These are phyloP conservation scores for Cornus kousa DNA, from an alignment of 148 eudicot genomes.

Conservation along the genomic window DNA sequence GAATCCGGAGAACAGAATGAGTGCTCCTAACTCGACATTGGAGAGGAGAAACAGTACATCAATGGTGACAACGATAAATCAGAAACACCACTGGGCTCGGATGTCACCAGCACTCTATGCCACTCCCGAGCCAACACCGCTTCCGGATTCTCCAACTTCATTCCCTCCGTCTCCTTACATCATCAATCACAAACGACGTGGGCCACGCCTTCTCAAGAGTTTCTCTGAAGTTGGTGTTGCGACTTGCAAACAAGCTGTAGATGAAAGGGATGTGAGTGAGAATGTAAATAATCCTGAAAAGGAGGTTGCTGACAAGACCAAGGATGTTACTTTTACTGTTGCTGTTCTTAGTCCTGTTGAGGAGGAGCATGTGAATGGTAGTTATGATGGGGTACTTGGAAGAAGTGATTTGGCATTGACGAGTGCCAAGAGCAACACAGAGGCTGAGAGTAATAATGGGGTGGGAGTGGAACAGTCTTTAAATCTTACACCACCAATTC, in stretches of 20 bases:
- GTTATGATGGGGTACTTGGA: slow-evolving; percentile 12
- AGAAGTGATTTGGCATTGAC: slow-evolving; percentile 29
- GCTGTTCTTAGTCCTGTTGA: slow-evolving; percentile 15
- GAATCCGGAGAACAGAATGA: slow-evolving; percentile 23
- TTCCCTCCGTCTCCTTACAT: slow-evolving; percentile 81
- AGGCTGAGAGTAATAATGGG: slow-evolving; percentile 25
- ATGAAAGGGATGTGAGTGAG: slow-evolving; percentile 22
- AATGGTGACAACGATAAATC: slow-evolving; percentile 23
- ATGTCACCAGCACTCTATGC: slow-evolving; percentile 76
- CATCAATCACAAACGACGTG: slow-evolving; percentile 86
- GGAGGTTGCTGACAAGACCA: slow-evolving; percentile 17
- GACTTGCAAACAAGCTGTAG: slow-evolving; percentile 20
- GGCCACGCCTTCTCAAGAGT: slow-evolving; percentile 80
- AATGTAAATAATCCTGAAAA: slow-evolving; percentile 21
- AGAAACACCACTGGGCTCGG: slow-evolving; percentile 48
- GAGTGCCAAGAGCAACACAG: slow-evolving; percentile 51
- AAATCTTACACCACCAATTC: slow-evolving; percentile 33
- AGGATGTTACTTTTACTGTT: slow-evolving; percentile 15
- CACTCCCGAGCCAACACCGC: slow-evolving; percentile 78
- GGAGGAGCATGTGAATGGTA: slow-evolving; percentile 21
- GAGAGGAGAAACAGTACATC: slow-evolving; percentile 42
- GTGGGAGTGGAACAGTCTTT: slow-evolving; percentile 33
- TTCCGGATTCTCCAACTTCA: slow-evolving; percentile 83
- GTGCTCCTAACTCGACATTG: slow-evolving; percentile 36
- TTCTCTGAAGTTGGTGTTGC: slow-evolving; percentile 49